Conservation (phyloP, 306 rosid genomes). For the Carpinus fangiana region DNA sequence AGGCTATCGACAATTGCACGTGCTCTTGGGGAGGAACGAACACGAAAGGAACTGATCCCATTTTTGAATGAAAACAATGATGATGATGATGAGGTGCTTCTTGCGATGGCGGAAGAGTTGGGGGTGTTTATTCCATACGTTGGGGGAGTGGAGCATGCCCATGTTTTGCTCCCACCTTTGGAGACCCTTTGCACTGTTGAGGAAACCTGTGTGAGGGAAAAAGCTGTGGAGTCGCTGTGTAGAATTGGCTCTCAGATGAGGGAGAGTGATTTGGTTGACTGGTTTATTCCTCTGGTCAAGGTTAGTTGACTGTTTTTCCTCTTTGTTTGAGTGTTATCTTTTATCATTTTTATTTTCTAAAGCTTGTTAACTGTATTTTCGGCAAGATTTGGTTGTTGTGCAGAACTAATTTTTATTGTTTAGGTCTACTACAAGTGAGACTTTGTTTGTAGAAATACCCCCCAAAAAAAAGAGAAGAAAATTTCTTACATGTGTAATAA, state of each 20-base stretch:
- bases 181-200: constrained; percentile 93
- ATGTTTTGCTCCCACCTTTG: constrained; percentile 77
- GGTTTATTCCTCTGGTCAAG: constrained; percentile 89
- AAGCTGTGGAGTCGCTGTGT: constrained; percentile 89
- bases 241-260: constrained; percentile 96
- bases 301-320: constrained; percentile 37
- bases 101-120: constrained; percentile 96
- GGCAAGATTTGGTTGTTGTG: too few species aligned
- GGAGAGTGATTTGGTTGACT: constrained; percentile 83
- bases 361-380: too few species aligned
- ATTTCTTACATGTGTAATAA: too few species aligned
- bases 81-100: constrained; percentile 97
- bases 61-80: constrained; percentile 88
- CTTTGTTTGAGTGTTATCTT: too few species aligned
- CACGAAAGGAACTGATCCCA: constrained; percentile 87
- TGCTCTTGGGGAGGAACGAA: constrained; percentile 95
- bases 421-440: too few species aligned
- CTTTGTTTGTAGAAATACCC: too few species aligned
- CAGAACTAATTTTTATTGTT: too few species aligned
- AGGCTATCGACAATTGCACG: constrained; percentile 96
- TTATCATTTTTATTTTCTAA: too few species aligned
- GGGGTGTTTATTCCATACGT: constrained; percentile 93
- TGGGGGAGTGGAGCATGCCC: constrained; percentile 94
- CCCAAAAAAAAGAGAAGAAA: too few species aligned
- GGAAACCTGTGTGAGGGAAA: constrained; percentile 95